These are phyloP conservation scores for Ambrosia artemisiifolia DNA, from an alignment of 129 eudicot genomes.

Conservation along the genomic window DNA sequence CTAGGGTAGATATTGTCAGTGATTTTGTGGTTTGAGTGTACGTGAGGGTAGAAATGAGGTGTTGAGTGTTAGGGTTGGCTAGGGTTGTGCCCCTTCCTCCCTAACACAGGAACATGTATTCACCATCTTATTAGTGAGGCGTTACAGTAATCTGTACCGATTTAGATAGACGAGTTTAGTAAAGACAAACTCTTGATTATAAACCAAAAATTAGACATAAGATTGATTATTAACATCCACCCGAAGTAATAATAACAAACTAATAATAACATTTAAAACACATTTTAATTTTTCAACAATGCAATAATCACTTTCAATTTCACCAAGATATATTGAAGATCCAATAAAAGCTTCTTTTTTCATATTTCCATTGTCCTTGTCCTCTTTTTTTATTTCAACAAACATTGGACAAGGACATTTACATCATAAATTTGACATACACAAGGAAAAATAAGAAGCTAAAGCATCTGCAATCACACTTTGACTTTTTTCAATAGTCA, in stretches of 20 bases:
- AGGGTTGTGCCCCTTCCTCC: too few species aligned
- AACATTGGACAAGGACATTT: background rate
- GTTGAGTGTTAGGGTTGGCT: too few species aligned
- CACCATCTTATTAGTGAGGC: too few species aligned
- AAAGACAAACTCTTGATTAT: background rate
- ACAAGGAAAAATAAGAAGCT: background rate
- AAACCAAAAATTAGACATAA: background rate
- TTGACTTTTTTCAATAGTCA: background rate
- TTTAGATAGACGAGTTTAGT: background rate
- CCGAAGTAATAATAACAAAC: too few species aligned
- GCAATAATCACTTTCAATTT: background rate
- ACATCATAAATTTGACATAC: background rate
- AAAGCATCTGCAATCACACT: background rate
- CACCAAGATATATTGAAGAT: background rate
- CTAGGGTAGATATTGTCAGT: too few species aligned
- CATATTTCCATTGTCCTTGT: background rate
- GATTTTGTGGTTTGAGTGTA: too few species aligned
- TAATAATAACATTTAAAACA: too few species aligned
- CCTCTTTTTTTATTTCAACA: slow-evolving; percentile 4
- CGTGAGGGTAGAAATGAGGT: too few species aligned
- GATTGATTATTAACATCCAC: background rate
- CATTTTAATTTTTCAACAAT: background rate
- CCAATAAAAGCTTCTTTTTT: background rate
- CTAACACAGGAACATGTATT: too few species aligned
- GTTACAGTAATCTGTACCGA: too few species aligned